phyloP scores from a whole-genome alignment of 371 early-diverging fungal species.

The Mortierella sp. region DNA sequence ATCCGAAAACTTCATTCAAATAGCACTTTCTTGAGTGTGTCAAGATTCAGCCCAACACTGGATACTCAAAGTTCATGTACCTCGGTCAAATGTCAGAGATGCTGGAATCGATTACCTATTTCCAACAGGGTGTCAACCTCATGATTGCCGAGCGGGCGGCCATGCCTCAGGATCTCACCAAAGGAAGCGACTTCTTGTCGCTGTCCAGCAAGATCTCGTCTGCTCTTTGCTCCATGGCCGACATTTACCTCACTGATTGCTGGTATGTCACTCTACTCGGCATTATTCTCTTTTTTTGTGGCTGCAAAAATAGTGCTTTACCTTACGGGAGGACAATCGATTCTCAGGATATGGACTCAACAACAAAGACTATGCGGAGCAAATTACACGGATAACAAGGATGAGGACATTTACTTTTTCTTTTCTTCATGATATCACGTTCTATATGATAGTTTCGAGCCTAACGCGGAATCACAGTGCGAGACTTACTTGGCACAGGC shows the following conservation, averaged over 20 bases:
- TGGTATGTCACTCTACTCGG: constrained; percentile 69
- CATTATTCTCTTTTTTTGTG: not conserved
- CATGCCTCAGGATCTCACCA: constrained; percentile 49
- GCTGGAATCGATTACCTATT: constrained; percentile 83
- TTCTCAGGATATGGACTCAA: not conserved
- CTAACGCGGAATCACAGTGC: constrained; percentile 90
- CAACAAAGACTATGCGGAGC: not conserved
- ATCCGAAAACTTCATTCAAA: not conserved
- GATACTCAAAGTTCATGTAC: constrained; percentile 89
- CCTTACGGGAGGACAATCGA: not conserved
- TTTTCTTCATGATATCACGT: not conserved
- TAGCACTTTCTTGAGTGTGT: constrained; percentile 80
- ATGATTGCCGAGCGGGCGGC: constrained; percentile 67
- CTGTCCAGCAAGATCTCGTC: constrained; percentile 80
- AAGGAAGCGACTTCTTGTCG: constrained; percentile 62
- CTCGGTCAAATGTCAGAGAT: constrained; percentile 90
- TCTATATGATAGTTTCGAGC: constrained; percentile 78
- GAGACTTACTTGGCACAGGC: constrained; percentile 83
- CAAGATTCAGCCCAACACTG: constrained; percentile 75
- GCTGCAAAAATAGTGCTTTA: not conserved
- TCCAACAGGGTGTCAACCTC: constrained; percentile 85
- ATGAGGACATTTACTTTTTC: not conserved
- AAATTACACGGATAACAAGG: not conserved
- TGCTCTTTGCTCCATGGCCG: constrained; percentile 94
- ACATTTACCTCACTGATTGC: constrained; percentile 97